These are phyloP conservation scores for Ceratocystis huliohia DNA, from an alignment of 2,329 filamentous ascomycete genomes.

Conservation along the genomic window DNA sequence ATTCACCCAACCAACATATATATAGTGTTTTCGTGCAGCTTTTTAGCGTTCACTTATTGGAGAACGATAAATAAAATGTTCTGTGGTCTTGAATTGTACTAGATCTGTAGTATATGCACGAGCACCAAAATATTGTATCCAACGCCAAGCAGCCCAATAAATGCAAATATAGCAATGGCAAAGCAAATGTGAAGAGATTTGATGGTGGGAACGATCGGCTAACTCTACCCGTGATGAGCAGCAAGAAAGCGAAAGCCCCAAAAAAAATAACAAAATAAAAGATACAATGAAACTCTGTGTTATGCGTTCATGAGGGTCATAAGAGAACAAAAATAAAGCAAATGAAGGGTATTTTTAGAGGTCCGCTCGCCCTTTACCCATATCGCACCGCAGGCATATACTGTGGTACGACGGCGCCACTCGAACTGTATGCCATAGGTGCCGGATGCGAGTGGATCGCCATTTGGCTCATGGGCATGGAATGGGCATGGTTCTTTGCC, in stretches of 20 bases:
- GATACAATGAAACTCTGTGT: neutral
- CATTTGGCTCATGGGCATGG: neutral
- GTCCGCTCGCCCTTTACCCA: neutral
- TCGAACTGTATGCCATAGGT: neutral
- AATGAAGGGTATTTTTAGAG: neutral
- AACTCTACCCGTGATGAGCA: neutral
- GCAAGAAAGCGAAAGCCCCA: neutral
- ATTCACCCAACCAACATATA: too few relatives aligned
- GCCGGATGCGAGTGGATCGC: neutral
- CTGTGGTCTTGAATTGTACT: neutral
- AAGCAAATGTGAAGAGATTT: neutral
- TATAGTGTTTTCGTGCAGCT: too few relatives aligned
- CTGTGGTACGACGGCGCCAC: neutral
- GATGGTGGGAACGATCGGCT: neutral
- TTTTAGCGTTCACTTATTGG: too few relatives aligned
- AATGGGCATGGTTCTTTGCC: neutral
- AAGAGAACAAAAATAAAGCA: neutral
- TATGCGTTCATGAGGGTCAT: conserved; percentile 2
- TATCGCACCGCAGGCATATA: conserved; percentile 15
- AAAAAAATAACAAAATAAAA: neutral
- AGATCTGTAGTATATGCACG: neutral
- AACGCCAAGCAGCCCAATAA: conserved; percentile 4
- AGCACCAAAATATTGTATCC: neutral
- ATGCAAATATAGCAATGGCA: conserved; percentile 6
- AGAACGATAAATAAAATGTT: neutral